Conservation (phyloP, 2,329 filamentous ascomycete genomes). For the Ophiostoma montium region DNA sequence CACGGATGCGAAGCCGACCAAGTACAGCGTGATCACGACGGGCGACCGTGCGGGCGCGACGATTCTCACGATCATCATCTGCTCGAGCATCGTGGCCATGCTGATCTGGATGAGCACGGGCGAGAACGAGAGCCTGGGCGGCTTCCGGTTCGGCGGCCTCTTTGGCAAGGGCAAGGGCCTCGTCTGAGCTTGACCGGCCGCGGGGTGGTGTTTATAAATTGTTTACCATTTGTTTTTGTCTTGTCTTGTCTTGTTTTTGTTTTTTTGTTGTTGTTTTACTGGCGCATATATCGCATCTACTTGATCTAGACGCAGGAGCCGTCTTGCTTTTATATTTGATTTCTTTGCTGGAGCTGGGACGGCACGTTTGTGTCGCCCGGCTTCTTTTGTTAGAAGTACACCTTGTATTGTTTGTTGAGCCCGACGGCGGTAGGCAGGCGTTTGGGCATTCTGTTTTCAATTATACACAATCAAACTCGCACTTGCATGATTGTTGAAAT, state of each 20-base stretch:
- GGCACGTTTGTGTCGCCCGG: no score
- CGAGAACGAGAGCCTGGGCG: slow-evolving; percentile 8
- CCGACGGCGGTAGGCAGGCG: not conserved
- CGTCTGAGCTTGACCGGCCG: not conserved
- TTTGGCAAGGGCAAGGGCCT: slow-evolving; percentile 10
- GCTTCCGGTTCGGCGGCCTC: slow-evolving; percentile 8
- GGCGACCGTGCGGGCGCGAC: slow-evolving; percentile 28
- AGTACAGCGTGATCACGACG: slow-evolving; percentile 14
- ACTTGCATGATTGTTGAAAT: no score
- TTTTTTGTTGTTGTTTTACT: not conserved
- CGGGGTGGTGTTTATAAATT: not conserved
- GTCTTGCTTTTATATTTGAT: no score
- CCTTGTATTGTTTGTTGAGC: not conserved
- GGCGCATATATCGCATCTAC: not conserved
- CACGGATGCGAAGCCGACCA: not conserved
- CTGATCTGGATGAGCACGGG: slow-evolving; percentile 23
- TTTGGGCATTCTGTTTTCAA: not conserved
- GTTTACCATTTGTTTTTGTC: not conserved
- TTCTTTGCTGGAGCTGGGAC: not conserved
- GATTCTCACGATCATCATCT: slow-evolving; percentile 23
- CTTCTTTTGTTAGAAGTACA: not conserved
- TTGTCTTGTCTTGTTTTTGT: not conserved
- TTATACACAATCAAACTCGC: no score
- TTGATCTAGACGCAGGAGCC: not conserved
- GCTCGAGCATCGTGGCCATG: slow-evolving; percentile 21